Evolutionary conservation across 805 yeast species (phyloP).

Genomic region (Teunomyces stri): DNA sequence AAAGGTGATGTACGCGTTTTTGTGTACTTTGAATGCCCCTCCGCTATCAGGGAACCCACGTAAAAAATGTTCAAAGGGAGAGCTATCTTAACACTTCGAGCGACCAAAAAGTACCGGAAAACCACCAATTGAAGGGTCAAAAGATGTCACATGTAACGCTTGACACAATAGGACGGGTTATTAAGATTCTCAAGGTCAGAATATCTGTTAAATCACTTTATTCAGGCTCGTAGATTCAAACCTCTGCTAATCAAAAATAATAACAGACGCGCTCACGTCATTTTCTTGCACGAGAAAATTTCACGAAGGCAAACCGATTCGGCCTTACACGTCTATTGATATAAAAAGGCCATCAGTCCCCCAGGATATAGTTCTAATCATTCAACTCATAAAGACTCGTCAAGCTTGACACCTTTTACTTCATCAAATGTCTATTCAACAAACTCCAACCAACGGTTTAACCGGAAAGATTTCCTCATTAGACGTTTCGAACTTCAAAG

Average conservation of each 20-base stretch:
- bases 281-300: neutral
- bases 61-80: neutral
- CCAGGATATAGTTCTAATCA: neutral
- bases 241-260: neutral
- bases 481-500: slow-evolving; percentile 32
- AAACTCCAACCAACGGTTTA: slow-evolving; percentile 56
- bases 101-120: neutral
- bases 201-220: too few species aligned
- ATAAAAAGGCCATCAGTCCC: neutral
- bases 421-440: slow-evolving; percentile 47
- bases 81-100: neutral
- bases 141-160: too few species aligned
- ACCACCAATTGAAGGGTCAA: neutral
- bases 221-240: neutral
- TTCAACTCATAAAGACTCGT: neutral
- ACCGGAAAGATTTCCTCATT: slow-evolving; percentile 43
- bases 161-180: too few species aligned
- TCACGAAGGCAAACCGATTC: slow-evolving; percentile 2
- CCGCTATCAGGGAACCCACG: neutral
- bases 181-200: too few species aligned
- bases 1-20: neutral
- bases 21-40: neutral
- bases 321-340: neutral
- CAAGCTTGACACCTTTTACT: neutral
- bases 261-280: slow-evolving; percentile 3